Percentiles rank a stretch among this genome's conserved stretches.
Evolutionary conservation across 495 filamentous ascomycete genomes (phyloP).

Genomic region (Talaromyces wortmannii): DNA sequence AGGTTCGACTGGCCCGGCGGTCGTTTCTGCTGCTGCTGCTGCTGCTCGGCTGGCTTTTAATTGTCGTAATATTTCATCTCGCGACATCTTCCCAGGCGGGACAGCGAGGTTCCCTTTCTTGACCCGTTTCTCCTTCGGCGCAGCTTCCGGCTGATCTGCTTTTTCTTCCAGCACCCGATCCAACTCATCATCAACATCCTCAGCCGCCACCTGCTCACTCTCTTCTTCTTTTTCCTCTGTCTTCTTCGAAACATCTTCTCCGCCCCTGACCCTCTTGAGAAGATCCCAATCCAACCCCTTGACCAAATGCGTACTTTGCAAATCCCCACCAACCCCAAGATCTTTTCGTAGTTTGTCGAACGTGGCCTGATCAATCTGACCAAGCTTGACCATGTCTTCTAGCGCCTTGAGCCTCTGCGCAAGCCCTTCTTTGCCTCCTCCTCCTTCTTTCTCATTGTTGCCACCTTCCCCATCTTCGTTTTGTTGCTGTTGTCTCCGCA

Average conservation of each 20-base stretch:
- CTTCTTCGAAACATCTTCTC: constrained; percentile 52
- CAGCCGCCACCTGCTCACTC: constrained; percentile 11
- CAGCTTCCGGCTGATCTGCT: constrained; percentile 38
- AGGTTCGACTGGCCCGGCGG: constrained; percentile 36
- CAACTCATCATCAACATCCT: constrained; percentile 68
- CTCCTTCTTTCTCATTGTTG: constrained; percentile 6
- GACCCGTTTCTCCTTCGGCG: constrained; percentile 46
- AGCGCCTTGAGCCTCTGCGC: constrained; percentile 68
- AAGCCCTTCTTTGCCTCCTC: constrained; percentile 23
- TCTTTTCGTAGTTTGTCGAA: constrained; percentile 68
- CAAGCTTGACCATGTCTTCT: constrained; percentile 75
- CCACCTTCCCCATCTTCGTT: constrained; percentile 10
- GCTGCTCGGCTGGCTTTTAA: constrained; percentile 65
- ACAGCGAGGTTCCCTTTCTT: constrained; percentile 76
- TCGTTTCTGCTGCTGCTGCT: constrained; percentile 46
- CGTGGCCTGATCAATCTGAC: constrained; percentile 67
- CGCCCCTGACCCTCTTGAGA: constrained; percentile 62
- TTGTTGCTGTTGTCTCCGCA: constrained; percentile 21
- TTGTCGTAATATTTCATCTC: constrained; percentile 78
- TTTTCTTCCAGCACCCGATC: constrained; percentile 61
- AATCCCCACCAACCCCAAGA: constrained; percentile 73
- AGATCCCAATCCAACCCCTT: constrained; percentile 88
- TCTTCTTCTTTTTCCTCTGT: constrained; percentile 15
- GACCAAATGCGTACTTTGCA: constrained; percentile 73
- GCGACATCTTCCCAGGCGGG: constrained; percentile 55